These are phyloP conservation scores for Cydonia oblonga DNA, from an alignment of 331 rosid species.

Conservation along the genomic window DNA sequence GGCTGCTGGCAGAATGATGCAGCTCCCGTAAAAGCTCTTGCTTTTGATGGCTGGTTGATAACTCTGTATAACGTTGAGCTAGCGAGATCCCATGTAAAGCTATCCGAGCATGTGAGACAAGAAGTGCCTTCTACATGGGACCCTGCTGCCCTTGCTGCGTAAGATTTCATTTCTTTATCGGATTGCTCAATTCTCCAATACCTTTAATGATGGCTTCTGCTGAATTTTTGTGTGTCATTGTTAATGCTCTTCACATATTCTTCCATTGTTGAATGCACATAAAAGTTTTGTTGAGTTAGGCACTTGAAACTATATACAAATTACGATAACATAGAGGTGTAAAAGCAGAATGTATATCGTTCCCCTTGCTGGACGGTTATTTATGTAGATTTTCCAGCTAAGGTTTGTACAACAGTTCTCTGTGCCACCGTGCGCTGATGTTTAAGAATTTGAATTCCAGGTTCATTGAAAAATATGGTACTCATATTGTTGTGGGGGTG, in stretches of 20 bases:
- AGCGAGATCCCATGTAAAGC: slow-evolving; percentile 40
- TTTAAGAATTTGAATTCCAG: slow-evolving; percentile 26
- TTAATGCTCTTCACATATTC: background rate
- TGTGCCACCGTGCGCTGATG: background rate
- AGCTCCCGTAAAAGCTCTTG: slow-evolving; percentile 46
- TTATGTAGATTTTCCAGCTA: background rate
- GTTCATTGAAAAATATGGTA: slow-evolving; percentile 63
- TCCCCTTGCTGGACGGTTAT: background rate
- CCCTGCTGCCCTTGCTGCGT: slow-evolving; percentile 80
- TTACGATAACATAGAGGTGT: background rate
- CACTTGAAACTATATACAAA: background rate
- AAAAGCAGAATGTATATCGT: background rate
- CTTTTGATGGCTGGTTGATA: slow-evolving; percentile 73
- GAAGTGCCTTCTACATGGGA: slow-evolving; percentile 81
- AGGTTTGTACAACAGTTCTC: background rate
- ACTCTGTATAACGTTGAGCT: slow-evolving; percentile 60
- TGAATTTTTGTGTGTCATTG: no score
- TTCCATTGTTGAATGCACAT: background rate
- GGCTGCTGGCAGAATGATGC: slow-evolving; percentile 74
- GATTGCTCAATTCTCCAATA: no score
- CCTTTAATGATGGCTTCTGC: no score
- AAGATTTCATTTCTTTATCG: slow-evolving; percentile 24
- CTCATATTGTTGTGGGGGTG: slow-evolving; percentile 58
- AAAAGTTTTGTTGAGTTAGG: background rate
- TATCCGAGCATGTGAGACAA: slow-evolving; percentile 43